Evolutionary conservation across 768 basidiomycete species (phyloP), one percentile per base, ranked within the genome.

Genomic region (Termitomyces sp.): DNA sequence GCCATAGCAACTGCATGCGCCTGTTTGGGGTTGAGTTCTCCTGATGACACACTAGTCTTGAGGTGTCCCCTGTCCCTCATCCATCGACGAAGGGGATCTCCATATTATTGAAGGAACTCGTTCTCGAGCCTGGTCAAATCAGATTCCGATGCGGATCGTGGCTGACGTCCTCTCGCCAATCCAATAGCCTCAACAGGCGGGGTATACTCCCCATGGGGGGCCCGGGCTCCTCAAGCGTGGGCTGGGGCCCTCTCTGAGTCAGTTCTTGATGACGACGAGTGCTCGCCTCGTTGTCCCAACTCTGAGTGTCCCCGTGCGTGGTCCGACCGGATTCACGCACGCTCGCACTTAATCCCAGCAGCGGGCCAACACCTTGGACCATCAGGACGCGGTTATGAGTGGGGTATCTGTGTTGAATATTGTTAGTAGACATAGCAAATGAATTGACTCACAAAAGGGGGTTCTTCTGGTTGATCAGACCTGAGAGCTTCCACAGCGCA

Each of bases 331-430:
- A 48, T 28, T 48, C 46, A 24, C 6, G 24, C 46, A 16, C 13
- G 1, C 46, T 48, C 46, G 2, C 13, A 0, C 5, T 13, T 24
- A 28, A 8, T 16, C 3, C 24, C 7, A 1, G 46, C 2, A 6
- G 24, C 3, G 13, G 9, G 1, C 16, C 46, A 7, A 7, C 0
- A 13, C 0, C 6, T 1, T 2, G 15, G 7, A 7, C 13, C 24
- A 9, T 24, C 4, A 16, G 24, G 7, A 11, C 7, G 13, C 15
- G 7, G 46, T 48, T 48, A 1, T 2, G 24, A 20, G 46, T 28
- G 4, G 46, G 46, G 24, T 48, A 48, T 48, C 46, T 48, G 15
- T 48, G 24, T 15, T 24, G 24, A 6, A 20, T 22, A 22, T 13
- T 48, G 4, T 28, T 48, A 48, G 46, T 28, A 3, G 22, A 15